These are phyloP conservation scores for Daldinia loculata DNA, from an alignment of 495 filamentous ascomycete genomes.

Conservation along the genomic window DNA sequence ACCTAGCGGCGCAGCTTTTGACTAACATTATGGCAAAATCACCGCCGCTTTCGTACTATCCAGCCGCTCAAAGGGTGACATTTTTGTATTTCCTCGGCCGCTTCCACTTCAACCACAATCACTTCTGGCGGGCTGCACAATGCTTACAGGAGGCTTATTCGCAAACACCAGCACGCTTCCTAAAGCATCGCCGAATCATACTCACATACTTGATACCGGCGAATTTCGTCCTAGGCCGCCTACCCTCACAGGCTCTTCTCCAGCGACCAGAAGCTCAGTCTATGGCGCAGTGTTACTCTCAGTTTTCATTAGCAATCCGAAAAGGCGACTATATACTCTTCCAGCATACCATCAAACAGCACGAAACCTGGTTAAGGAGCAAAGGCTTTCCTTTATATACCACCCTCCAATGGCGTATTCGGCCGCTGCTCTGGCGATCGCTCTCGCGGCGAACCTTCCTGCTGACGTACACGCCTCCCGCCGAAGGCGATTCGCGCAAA, in stretches of 20 bases:
- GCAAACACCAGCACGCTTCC: slow-evolving; percentile 72
- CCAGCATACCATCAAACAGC: slow-evolving; percentile 65
- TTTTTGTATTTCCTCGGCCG: slow-evolving; percentile 95
- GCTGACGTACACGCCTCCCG: slow-evolving; percentile 62
- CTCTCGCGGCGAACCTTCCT: slow-evolving; percentile 79
- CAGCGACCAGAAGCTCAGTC: slow-evolving; percentile 74
- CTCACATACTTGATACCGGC: slow-evolving; percentile 84
- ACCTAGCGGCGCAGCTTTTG: slow-evolving; percentile 83
- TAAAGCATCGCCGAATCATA: slow-evolving; percentile 78
- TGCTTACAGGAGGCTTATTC: slow-evolving; percentile 82
- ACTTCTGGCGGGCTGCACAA: slow-evolving; percentile 77
- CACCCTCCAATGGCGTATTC: slow-evolving; percentile 67
- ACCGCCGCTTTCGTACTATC: slow-evolving; percentile 78
- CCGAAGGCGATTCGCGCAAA: slow-evolving; percentile 59
- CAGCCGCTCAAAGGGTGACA: slow-evolving; percentile 87
- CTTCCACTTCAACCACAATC: slow-evolving; percentile 81
- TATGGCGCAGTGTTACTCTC: slow-evolving; percentile 75
- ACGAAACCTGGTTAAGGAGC: slow-evolving; percentile 75
- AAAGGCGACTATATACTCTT: slow-evolving; percentile 83
- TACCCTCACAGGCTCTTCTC: slow-evolving; percentile 73
- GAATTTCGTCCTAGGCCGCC: slow-evolving; percentile 86
- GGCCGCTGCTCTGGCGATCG: slow-evolving; percentile 84
- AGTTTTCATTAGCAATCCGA: slow-evolving; percentile 75
- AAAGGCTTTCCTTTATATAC: slow-evolving; percentile 78
- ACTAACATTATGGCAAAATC: slow-evolving; percentile 85